A percentile compares a stretch with the other conserved stretches of the same genome.
These are phyloP conservation scores for Fusarium sp. DNA, from an alignment of 2,329 filamentous ascomycete genomes.

Conservation along the genomic window DNA sequence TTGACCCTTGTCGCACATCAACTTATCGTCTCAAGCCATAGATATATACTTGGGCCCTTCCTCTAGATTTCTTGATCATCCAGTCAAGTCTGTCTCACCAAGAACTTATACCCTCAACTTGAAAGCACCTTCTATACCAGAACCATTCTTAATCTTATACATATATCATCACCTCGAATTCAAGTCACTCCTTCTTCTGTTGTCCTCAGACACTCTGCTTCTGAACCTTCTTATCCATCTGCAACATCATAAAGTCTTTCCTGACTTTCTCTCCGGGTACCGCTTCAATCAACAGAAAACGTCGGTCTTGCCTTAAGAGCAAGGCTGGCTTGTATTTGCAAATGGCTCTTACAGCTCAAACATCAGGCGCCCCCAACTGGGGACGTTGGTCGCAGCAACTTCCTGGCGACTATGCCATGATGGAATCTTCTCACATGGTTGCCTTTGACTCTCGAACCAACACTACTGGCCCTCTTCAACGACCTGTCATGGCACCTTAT, in stretches of 20 bases:
- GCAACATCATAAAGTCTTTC: constrained; percentile 14
- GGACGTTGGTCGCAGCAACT: constrained; percentile 65
- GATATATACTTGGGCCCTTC: constrained; percentile 45
- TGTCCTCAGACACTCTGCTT: constrained; percentile 18
- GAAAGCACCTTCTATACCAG: constrained; percentile 18
- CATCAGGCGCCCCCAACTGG: constrained; percentile 61
- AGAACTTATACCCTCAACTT: constrained; percentile 36
- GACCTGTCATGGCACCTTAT: constrained; percentile 59
- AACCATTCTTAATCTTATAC: constrained; percentile 34
- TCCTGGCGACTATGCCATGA: constrained; percentile 59
- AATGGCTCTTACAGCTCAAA: constrained; percentile 62
- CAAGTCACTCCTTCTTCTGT: constrained; percentile 8
- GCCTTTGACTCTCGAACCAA: constrained; percentile 60
- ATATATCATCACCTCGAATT: constrained; percentile 21
- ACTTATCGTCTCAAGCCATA: constrained; percentile 37
- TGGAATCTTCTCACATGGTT: constrained; percentile 60
- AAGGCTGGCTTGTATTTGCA: constrained; percentile 40
- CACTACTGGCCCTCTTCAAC: constrained; percentile 53
- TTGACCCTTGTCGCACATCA: constrained; percentile 46
- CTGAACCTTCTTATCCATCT: constrained; percentile 1
- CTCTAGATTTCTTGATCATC: constrained; percentile 39
- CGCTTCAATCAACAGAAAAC: background rate
- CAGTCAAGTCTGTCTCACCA: constrained; percentile 39
- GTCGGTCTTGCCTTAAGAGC: constrained; percentile 42
- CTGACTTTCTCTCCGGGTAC: constrained; percentile 3